phyloP scores from a whole-genome alignment of 2,329 filamentous ascomycete species.

The Tolypocladium album region DNA sequence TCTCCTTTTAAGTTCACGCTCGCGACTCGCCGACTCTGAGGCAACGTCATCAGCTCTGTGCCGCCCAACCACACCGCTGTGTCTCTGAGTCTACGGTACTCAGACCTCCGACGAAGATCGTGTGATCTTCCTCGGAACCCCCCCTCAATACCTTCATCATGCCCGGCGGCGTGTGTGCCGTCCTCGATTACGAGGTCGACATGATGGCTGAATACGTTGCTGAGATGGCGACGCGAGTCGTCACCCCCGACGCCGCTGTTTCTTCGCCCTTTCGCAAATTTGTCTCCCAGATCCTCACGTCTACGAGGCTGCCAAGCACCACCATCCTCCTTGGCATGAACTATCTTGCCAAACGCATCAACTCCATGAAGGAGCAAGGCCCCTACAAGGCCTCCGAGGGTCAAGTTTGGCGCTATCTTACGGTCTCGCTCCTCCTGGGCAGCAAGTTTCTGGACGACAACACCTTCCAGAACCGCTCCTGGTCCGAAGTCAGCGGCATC shows the following conservation, averaged over 20 bases:
- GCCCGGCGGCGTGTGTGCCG: conserved; percentile 79
- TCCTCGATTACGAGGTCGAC: conserved; percentile 95
- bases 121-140: conserved; percentile 28
- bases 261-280: conserved; percentile 80
- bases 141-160: conserved; percentile 33
- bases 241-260: conserved; percentile 41
- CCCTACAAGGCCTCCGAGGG: conserved; percentile 51
- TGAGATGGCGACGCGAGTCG: conserved; percentile 63
- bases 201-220: conserved; percentile 92
- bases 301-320: conserved; percentile 79
- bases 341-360: conserved; percentile 77
- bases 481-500: conserved; percentile 91
- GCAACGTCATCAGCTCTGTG: neutral
- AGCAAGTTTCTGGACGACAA: conserved; percentile 97
- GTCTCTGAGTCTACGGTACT: conserved; percentile 9
- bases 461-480: conserved; percentile 94
- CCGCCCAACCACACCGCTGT: neutral
- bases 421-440: conserved; percentile 72
- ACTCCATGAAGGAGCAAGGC: conserved; percentile 50
- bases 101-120: conserved; percentile 25
- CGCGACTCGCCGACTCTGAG: neutral
- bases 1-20: conserved; percentile 3
- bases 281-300: conserved; percentile 80
- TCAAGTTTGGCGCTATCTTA: conserved; percentile 79
- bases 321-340: conserved; percentile 86